These are phyloP conservation scores for Trichoderma brevicompactum DNA, from an alignment of 2,329 filamentous ascomycete species.

Conservation along the genomic window DNA sequence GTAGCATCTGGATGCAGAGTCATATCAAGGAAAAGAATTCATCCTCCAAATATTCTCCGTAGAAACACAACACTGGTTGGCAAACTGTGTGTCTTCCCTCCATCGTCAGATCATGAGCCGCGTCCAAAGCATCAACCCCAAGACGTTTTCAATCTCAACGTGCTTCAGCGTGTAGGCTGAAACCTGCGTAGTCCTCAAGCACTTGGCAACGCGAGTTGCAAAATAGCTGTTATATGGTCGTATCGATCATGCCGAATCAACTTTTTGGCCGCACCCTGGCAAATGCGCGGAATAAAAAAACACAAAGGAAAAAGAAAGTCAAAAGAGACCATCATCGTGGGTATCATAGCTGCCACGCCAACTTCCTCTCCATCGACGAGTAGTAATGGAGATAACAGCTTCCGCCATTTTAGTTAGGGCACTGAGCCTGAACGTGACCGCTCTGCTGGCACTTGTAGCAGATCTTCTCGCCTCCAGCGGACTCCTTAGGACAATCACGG, in stretches of 20 bases:
- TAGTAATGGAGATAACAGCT: conserved; percentile 34
- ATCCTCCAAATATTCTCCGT: conserved; percentile 30
- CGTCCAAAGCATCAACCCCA: conserved; percentile 35
- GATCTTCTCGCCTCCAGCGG: conserved; percentile 83
- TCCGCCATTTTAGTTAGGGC: conserved; percentile 68
- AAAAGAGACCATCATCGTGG: conserved; percentile 44
- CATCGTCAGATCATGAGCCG: conserved; percentile 19
- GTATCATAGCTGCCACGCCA: conserved; percentile 51
- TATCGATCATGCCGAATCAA: conserved; percentile 41
- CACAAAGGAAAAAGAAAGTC: conserved; percentile 34
- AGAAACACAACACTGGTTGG: conserved; percentile 37
- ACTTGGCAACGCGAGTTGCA: conserved; percentile 39
- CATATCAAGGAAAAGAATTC: conserved; percentile 32
- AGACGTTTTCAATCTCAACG: conserved; percentile 41
- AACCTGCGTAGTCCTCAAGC: conserved; percentile 34
- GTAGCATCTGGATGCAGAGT: conserved; percentile 28
- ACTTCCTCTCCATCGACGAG: conserved; percentile 36
- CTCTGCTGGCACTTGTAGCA: conserved; percentile 93
- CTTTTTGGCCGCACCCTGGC: conserved; percentile 34
- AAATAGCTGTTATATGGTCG: conserved; percentile 40
- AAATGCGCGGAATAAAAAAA: conserved; percentile 34
- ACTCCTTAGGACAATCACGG: conserved; percentile 94
- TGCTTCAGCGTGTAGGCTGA: conserved; percentile 38
- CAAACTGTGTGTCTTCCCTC: conserved; percentile 3
- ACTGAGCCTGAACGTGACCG: conserved; percentile 91